These are phyloP conservation scores for Coemansia sp. DNA, from an alignment of 192 early-diverging fungal species.

Conservation along the genomic window DNA sequence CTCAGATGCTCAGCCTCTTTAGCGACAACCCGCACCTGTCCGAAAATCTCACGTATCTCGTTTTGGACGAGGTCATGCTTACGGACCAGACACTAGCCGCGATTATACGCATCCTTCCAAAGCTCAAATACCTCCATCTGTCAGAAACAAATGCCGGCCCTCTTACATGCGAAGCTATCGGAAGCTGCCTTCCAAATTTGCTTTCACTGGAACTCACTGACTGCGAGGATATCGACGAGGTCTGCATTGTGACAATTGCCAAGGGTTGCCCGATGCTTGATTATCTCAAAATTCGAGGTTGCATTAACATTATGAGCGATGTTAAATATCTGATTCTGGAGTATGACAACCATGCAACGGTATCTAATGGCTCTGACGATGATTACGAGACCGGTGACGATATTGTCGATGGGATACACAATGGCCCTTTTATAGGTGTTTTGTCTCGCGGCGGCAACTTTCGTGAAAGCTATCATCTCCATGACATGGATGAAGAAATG, in stretches of 20 bases:
- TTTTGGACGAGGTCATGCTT: neutral
- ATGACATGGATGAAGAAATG: no score
- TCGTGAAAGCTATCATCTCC: no score
- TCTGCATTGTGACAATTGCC: neutral
- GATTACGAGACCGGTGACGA: constrained; percentile 1
- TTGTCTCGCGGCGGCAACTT: no score
- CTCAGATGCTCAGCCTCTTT: neutral
- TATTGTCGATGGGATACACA: neutral
- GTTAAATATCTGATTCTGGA: neutral
- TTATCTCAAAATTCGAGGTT: neutral
- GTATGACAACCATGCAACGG: neutral
- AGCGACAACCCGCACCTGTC: constrained; percentile 3
- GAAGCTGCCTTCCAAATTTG: neutral
- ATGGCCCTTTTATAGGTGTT: neutral
- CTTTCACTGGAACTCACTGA: neutral
- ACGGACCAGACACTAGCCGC: neutral
- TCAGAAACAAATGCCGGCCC: neutral
- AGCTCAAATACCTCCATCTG: neutral
- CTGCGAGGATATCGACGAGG: neutral
- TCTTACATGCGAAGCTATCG: neutral
- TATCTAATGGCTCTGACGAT: neutral
- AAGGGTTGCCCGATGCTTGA: neutral
- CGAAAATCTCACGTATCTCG: neutral
- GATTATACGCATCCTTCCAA: constrained; percentile 1
- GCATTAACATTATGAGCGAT: neutral